Conservation (phyloP, 2,329 filamentous ascomycete species). For the Nakataea oryzae region DNA sequence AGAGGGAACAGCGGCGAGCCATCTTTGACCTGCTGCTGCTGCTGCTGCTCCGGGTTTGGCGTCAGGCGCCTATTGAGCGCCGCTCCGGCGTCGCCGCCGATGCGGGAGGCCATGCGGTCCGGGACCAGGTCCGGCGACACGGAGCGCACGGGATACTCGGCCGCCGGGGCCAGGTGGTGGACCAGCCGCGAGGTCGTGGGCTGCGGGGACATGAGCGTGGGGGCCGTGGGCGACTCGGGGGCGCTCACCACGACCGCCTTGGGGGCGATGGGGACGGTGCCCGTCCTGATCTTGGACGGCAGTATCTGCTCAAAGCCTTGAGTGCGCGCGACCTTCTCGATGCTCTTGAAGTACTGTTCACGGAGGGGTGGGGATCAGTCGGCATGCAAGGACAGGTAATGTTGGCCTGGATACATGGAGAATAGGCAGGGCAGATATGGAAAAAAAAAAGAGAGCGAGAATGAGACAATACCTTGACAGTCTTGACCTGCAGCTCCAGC, state of each 20-base stretch:
- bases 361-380: neutral
- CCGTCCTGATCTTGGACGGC: conserved; percentile 42
- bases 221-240: conserved; percentile 14
- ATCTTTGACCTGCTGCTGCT: conserved; percentile 8
- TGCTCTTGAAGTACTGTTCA: conserved; percentile 47
- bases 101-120: conserved; percentile 50
- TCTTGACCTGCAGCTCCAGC: conserved; percentile 53
- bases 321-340: conserved; percentile 40
- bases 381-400: neutral
- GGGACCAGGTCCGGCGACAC: conserved; percentile 50
- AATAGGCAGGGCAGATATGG: neutral
- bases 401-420: neutral
- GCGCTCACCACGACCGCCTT: conserved; percentile 28
- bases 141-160: conserved; percentile 43
- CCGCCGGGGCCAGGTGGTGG: conserved; percentile 39
- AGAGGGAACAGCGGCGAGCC: neutral
- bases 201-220: conserved; percentile 41
- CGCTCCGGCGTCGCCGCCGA: conserved; percentile 40
- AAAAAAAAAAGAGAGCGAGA: neutral
- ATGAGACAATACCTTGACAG: conserved; percentile 34
- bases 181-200: conserved; percentile 44
- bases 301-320: conserved; percentile 35
- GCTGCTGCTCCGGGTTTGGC: conserved; percentile 36
- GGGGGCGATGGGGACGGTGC: conserved; percentile 14
- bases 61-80: conserved; percentile 31